Base-by-base conservation (phyloP, 2,329 filamentous ascomycete genomes). In the Stachybotrys chartarum region DNA sequence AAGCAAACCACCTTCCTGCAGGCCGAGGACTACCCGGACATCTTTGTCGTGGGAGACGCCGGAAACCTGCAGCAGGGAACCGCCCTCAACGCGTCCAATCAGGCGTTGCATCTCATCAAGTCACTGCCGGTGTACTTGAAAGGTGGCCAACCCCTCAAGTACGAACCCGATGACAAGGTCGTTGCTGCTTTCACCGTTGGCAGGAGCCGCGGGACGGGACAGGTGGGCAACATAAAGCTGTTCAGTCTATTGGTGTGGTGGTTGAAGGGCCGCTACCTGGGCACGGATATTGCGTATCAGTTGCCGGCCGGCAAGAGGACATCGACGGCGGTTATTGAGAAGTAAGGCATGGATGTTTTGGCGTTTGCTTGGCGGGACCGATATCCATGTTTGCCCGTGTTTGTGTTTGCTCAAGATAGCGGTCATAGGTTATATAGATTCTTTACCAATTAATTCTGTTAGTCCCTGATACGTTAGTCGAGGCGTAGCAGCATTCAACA, bases 41-140 rank as follows among this genome's bases (percentile, higher is more conserved):
- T 79, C 52, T 79, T 78, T 60, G 68, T 75, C 17, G 54, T 74
- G 5, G 77, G 77, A 32, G 77, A 79, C 55, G 72, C 66, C 0
- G 75, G 75, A 8, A 70, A 68, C 59, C 66, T 78, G 17, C 72
- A 78, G 60, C 56, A 51, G 2, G 60, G 64, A 32, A 73, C 72
- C 56, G 66, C 65, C 1, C 53, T 59, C 6, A 47, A 62, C 30
- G 67, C 69, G 11, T 69, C 72, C 35, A 50, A 61, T 3, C 75
- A 76, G 63, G 53, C 63, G 4, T 54, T 57, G 18, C 67, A 74
- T 54, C 57, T 74, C 30, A 60, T 70, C 60, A 71, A 70, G 61
- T 59, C 60, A 2, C 63, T 75, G 16, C 66, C 68, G 17, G 58
- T 60, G 30, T 67, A 74, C 46, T 61, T 76, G 39, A 59, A 68